These are phyloP conservation scores for Phytopythium delawarense DNA, from an alignment of 352 stramenopile species.

Conservation along the genomic window DNA sequence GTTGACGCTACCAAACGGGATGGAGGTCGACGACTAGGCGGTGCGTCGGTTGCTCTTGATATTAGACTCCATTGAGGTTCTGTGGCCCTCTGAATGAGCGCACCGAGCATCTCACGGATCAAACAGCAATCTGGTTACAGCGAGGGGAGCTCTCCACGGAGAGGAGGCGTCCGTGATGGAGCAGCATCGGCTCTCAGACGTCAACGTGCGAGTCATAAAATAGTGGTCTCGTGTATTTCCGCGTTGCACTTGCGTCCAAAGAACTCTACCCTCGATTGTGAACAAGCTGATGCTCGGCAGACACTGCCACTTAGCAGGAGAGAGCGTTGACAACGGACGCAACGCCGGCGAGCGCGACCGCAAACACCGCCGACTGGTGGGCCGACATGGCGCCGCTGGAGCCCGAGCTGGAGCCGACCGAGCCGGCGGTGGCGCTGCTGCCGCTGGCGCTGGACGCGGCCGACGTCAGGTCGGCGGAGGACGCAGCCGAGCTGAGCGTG, in stretches of 20 bases:
- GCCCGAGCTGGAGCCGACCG: conserved; percentile 7
- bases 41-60: too few relatives aligned
- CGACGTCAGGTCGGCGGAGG: conserved; percentile 15
- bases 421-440: conserved; percentile 14
- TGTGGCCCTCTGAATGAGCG: too few relatives aligned
- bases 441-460: conserved; percentile 18
- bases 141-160: too few relatives aligned
- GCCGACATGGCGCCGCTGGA: conserved; percentile 18
- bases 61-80: too few relatives aligned
- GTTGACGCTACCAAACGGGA: background rate
- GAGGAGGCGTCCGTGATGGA: too few relatives aligned
- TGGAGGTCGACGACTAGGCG: background rate
- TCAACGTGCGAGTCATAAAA: background rate
- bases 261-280: too few relatives aligned
- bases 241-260: background rate
- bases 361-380: conserved; percentile 5
- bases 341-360: background rate
- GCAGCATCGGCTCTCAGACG: too few relatives aligned
- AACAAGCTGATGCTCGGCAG: too few relatives aligned
- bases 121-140: too few relatives aligned
- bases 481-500: conserved; percentile 37
- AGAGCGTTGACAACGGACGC: background rate
- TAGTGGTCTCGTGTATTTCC: background rate
- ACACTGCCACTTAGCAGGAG: background rate
- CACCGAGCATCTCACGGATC: too few relatives aligned